These are phyloP conservation scores for Aspergillus sergii DNA, from an alignment of 2,329 filamentous ascomycete genomes.

Conservation along the genomic window DNA sequence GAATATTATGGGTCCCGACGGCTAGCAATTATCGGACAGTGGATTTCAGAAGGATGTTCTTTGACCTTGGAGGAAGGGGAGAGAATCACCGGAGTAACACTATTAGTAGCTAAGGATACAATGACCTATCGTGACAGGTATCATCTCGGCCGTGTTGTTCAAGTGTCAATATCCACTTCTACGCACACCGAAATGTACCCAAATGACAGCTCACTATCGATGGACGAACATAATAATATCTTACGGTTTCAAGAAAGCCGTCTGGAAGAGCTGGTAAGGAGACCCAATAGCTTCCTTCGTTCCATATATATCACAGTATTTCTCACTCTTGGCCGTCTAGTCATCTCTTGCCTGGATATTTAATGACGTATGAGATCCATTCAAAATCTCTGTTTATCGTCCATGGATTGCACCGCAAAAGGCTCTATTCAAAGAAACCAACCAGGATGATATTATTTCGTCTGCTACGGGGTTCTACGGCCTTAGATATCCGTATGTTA, in stretches of 20 bases:
- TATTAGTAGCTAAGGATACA: background rate
- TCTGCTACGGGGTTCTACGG: background rate
- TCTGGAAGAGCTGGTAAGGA: constrained; percentile 10
- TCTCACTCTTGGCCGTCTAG: background rate
- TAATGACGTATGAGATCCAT: constrained; percentile 4
- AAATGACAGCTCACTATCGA: background rate
- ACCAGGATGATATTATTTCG: background rate
- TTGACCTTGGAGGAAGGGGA: background rate
- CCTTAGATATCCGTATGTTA: background rate
- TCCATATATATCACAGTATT: background rate
- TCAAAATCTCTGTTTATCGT: background rate
- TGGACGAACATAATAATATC: background rate
- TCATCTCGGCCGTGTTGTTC: constrained; percentile 9
- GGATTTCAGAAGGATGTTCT: constrained; percentile 1
- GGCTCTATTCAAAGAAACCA: background rate
- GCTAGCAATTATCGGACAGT: constrained; percentile 9
- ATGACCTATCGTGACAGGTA: background rate
- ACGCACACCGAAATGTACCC: constrained; percentile 1
- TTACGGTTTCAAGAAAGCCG: constrained; percentile 2
- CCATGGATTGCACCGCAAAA: background rate
- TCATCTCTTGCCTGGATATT: constrained; percentile 11
- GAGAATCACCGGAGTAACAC: constrained; percentile 4
- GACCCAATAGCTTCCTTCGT: background rate
- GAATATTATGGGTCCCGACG: constrained; percentile 4
- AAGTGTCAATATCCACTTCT: constrained; percentile 6